Base-by-base conservation (phyloP, 352 stramenopile species). In the Pythium vanterpoolii region DNA sequence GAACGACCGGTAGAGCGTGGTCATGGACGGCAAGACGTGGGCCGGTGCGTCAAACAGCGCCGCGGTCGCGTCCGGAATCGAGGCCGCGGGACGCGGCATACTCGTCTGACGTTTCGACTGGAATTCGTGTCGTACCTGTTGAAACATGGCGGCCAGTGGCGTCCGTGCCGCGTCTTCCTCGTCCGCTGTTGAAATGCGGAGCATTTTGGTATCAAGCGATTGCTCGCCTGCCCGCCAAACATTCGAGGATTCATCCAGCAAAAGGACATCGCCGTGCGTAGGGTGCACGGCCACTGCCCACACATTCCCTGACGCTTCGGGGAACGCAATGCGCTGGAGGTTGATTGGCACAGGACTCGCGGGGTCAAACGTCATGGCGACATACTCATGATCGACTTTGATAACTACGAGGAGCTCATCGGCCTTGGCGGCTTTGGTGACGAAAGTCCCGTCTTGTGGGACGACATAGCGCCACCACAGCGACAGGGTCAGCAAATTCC, bases 11-110 rank as follows among this genome's bases (percentile, higher is more conserved):
- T 93, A 95, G 36, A 95, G 65, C 28, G 80, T 75, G 40, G 83
- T 87, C 75, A 95, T 90, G 14, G 83, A 89, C 44, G 86, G 86
- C 55, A 95, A 57, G 39, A 93, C 86, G 67, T 95, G 86, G 14
- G 78, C 79, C 10, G 86, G 83, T 7, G 83, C 86, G 27, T 92
- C 79, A 63, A 95, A 93, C 55, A 95, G 68, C 26, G 65, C 74
- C n/a, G 50, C 57, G 27, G 46, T 68, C 45, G 59, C 69, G 34
- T 56, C 60, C 2, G 59, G 49, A n/a, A 28, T 70, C 27, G 48
- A 48, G 11, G 55, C 27, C 24, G 69, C 66, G 23, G 19, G 34
- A 21, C 34, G 19, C 14, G 9, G 14, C 34, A 18, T 42, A 7
- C 34, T 34, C 4, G 31, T 30, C 23, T 62, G 36, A 43, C 62